These are phyloP conservation scores for Endothia cerciana DNA, from an alignment of 2,329 filamentous ascomycete genomes.

Conservation along the genomic window DNA sequence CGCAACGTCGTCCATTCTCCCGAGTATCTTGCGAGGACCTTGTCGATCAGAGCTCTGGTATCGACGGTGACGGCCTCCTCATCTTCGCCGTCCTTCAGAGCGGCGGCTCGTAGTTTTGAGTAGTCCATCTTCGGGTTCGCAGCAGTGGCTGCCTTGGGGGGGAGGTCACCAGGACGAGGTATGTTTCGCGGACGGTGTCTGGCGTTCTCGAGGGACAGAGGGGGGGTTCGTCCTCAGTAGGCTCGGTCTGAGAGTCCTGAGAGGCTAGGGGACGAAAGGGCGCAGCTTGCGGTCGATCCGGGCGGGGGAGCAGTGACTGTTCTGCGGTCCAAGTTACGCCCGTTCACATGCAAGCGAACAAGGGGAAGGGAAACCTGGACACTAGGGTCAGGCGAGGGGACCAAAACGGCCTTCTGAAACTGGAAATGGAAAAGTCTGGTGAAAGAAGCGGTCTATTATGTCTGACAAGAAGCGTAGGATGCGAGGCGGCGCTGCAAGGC, in stretches of 20 bases:
- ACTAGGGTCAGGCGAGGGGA: neutral
- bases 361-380: neutral
- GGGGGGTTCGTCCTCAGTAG: neutral
- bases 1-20: slow-evolving; percentile 90
- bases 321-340: slow-evolving; percentile 1
- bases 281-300: neutral
- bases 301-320: neutral
- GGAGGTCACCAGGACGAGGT: neutral
- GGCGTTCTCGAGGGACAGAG: neutral
- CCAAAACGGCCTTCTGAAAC: too few relatives aligned
- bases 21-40: slow-evolving; percentile 93
- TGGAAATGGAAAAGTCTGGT: neutral
- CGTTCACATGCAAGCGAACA: slow-evolving; percentile 4
- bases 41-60: slow-evolving; percentile 94
- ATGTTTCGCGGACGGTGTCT: neutral
- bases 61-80: slow-evolving; percentile 99
- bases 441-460: neutral
- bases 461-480: neutral
- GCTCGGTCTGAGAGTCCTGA: neutral
- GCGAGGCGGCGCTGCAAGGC: slow-evolving; percentile 4
- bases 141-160: slow-evolving; percentile 7
- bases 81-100: slow-evolving; percentile 82
- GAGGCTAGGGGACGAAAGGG: neutral
- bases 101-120: slow-evolving; percentile 79
- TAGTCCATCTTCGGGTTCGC: slow-evolving; percentile 62